These are phyloP conservation scores for Verbena officinalis DNA, from an alignment of 257 asterid species.

Conservation along the genomic window DNA sequence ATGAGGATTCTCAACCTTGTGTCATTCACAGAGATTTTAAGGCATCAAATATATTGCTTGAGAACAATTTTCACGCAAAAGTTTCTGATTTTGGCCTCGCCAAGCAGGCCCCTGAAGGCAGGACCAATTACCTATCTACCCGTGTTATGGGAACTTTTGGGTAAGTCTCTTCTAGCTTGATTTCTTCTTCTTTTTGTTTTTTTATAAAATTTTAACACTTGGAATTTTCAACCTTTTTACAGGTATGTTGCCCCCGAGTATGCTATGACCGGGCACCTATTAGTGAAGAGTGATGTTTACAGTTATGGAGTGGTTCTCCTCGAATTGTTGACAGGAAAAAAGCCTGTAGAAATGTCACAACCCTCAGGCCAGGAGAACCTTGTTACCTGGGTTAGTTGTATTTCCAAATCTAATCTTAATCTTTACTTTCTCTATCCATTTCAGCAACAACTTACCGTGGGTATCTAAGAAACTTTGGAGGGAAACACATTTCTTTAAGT, in stretches of 20 bases:
- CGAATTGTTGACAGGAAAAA: slow-evolving; percentile 89
- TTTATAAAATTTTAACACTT: slow-evolving; percentile 1
- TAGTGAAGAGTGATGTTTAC: slow-evolving; percentile 97
- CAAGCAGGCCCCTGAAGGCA: slow-evolving; percentile 97
- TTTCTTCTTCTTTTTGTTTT: neutral
- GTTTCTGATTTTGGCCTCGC: slow-evolving; percentile 99
- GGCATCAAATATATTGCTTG: slow-evolving; percentile 95
- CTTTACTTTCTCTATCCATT: neutral
- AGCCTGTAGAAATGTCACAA: slow-evolving; percentile 96
- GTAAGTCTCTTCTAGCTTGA: slow-evolving; percentile 44
- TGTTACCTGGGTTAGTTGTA: slow-evolving; percentile 81
- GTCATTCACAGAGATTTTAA: slow-evolving; percentile 97
- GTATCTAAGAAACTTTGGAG: neutral
- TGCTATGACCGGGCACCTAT: slow-evolving; percentile 98
- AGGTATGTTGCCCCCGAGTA: slow-evolving; percentile 98
- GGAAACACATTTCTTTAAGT: no score
- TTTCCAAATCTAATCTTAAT: neutral
- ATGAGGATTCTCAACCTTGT: slow-evolving; percentile 98
- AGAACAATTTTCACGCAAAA: slow-evolving; percentile 88
- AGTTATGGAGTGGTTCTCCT: slow-evolving; percentile 98
- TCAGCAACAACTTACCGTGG: neutral
- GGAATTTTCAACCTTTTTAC: slow-evolving; percentile 28
- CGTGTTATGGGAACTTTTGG: slow-evolving; percentile 99
- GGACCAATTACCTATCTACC: slow-evolving; percentile 82
- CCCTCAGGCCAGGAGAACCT: slow-evolving; percentile 98